phyloP scores from a whole-genome alignment of 176 grass and related monocot genomes.

The Tillandsia leiboldiana region DNA sequence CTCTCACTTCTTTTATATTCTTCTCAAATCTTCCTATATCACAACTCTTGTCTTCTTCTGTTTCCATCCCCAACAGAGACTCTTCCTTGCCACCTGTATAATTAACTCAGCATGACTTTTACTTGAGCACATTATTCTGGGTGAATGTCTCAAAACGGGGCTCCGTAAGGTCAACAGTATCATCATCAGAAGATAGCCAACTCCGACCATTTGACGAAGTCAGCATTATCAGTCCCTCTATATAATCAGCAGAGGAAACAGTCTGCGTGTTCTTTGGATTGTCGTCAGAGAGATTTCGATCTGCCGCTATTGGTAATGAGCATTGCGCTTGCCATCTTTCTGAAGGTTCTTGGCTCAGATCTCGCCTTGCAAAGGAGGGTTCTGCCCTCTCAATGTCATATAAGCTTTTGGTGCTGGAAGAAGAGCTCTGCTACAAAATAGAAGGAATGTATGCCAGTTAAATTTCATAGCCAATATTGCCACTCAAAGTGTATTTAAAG shows the following conservation, averaged over 20 bases:
- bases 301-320: neutral
- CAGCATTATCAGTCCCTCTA: constrained; percentile 29
- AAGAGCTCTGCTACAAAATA: constrained; percentile 16
- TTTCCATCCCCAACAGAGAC: neutral
- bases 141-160: constrained; percentile 70
- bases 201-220: constrained; percentile 19
- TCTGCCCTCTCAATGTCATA: constrained; percentile 24
- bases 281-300: constrained; percentile 11
- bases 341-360: neutral
- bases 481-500: constrained; percentile 8
- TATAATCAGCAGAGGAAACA: constrained; percentile 26
- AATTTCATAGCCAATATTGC: constrained; percentile 5
- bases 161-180: constrained; percentile 71
- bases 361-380: constrained; percentile 15
- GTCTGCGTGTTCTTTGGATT: constrained; percentile 9
- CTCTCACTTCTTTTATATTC: neutral
- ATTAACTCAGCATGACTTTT: neutral
- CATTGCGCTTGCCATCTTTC: constrained; percentile 8
- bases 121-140: constrained; percentile 28
- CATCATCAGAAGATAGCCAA: constrained; percentile 42
- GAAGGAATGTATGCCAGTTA: neutral
- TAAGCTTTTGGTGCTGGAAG: neutral
- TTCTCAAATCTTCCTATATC: no score
- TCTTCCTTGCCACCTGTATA: neutral
- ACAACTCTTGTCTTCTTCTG: neutral